Evolutionary conservation across 2,329 filamentous ascomycete species (phyloP).

Genomic region (Fusarium sp.): DNA sequence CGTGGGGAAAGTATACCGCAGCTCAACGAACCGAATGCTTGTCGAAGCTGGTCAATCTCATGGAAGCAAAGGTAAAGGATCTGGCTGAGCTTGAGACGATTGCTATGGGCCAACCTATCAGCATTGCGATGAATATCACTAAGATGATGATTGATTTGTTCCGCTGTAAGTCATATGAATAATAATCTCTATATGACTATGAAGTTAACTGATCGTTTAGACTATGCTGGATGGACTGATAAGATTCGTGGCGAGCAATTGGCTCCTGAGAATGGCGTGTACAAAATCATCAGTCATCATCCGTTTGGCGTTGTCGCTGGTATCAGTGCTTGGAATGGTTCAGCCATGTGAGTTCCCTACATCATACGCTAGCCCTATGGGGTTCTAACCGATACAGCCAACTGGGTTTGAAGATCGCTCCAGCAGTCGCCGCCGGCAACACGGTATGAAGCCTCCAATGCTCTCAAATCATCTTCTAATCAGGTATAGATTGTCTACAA

Average conservation of each 20-base stretch:
- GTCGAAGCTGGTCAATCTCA: background rate
- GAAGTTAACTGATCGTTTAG: background rate
- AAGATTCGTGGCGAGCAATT: background rate
- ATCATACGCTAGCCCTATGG: fast-evolving
- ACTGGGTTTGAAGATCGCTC: background rate
- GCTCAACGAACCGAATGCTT: background rate
- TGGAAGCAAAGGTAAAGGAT: background rate
- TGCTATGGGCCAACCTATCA: background rate
- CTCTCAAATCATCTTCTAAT: background rate
- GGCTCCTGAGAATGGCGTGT: background rate
- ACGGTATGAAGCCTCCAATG: background rate
- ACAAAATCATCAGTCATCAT: constrained; percentile 8
- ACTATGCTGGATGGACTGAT: constrained; percentile 4
- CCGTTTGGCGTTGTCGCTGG: constrained; percentile 1
- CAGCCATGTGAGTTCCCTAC: background rate
- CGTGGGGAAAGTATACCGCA: background rate
- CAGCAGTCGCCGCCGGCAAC: background rate
- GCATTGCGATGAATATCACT: background rate
- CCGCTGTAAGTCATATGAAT: background rate
- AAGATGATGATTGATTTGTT: background rate
- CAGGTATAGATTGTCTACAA: background rate
- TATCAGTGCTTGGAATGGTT: background rate
- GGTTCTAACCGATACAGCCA: background rate
- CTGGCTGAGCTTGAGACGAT: background rate
- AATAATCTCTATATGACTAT: background rate